Evolutionary conservation across 179 eudicot genomes (phyloP).

Genomic region (Drosera spatulata): DNA sequence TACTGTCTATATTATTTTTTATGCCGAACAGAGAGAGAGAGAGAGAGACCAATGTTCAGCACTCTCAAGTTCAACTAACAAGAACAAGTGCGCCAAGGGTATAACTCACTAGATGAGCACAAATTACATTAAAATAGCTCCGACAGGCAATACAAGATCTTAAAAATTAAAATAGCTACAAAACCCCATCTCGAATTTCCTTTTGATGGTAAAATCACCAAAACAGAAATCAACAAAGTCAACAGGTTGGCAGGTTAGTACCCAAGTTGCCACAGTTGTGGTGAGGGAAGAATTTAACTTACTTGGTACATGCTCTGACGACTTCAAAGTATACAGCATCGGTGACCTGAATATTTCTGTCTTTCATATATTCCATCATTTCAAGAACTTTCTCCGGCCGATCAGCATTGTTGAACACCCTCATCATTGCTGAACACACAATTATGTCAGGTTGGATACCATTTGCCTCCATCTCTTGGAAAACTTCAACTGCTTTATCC

Average conservation of each 20-base stretch:
- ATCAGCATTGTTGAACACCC: conserved; percentile 71
- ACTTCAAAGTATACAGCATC: conserved; percentile 75
- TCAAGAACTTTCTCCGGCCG: conserved; percentile 69
- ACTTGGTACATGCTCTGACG: conserved; percentile 90
- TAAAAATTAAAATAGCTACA: too few relatives aligned
- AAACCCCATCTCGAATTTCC: too few relatives aligned
- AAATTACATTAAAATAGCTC: too few relatives aligned
- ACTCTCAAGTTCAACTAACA: too few relatives aligned
- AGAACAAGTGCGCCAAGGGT: too few relatives aligned
- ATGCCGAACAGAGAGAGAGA: too few relatives aligned
- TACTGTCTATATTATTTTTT: too few relatives aligned
- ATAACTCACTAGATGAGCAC: too few relatives aligned
- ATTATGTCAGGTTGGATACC: conserved; percentile 61
- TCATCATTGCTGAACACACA: conserved; percentile 86
- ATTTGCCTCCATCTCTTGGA: conserved; percentile 75
- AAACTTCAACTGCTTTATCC: conserved; percentile 57
- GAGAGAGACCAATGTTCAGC: too few relatives aligned
- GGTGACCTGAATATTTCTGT: conserved; percentile 40
- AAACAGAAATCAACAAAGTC: background rate
- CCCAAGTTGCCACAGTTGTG: background rate
- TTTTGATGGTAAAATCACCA: background rate
- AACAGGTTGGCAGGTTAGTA: background rate
- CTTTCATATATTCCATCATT: conserved; percentile 54
- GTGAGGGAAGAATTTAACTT: conserved; percentile 19
- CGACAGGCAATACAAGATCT: too few relatives aligned